Base-by-base conservation (phyloP, 2,329 filamentous ascomycete genomes). In the Stachybotrys chlorohalonatus region DNA sequence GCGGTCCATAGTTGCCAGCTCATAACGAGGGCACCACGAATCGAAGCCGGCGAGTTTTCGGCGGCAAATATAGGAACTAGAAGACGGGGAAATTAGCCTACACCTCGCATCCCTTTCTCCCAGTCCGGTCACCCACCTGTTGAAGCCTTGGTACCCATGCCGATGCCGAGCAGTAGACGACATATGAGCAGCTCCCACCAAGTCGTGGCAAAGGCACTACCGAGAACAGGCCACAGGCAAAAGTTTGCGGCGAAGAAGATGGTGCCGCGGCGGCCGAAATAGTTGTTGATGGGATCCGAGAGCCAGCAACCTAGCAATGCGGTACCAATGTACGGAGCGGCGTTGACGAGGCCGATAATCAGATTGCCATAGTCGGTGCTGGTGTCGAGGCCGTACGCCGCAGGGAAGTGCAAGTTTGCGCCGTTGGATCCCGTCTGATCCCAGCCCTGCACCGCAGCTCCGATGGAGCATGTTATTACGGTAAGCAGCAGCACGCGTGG, bases 11-110 rank as follows among this genome's bases (percentile, higher is more conserved):
- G 73, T 70, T 92, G 73, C 88, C 89, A 93, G 58, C 84, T 85
- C 88, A 93, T 93, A 58, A 92, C 87, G 16, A 94, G 75, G 7
- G 86, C 87, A 59, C 87, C 87, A 65, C 87, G 82, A 54, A 90
- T 85, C 1, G 76, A 68, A 1, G 86, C 83, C 0, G 87, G 87
- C 0, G 84, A 81, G 55, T 83, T 88, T 68, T 92, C 88, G 2
- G 88, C 87, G 0, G 86, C 84, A 62, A 89, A 92, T 31, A 92
- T 84, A 0, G 89, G 88, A 1, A 90, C 86, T 51, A 77, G 82
- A 13, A 42, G 11, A 1, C 7, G 42, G 31, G 31, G n/a, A 1
- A 9, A 36, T 31, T 16, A 6, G 47, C 30, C 31, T 13, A 5
- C 13, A 42, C 36, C 8, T 9, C 13, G 36, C 36, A 9, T 13